Base-by-base conservation (phyloP, 2,329 filamentous ascomycete genomes). In the Neofusicoccum laricinum region DNA sequence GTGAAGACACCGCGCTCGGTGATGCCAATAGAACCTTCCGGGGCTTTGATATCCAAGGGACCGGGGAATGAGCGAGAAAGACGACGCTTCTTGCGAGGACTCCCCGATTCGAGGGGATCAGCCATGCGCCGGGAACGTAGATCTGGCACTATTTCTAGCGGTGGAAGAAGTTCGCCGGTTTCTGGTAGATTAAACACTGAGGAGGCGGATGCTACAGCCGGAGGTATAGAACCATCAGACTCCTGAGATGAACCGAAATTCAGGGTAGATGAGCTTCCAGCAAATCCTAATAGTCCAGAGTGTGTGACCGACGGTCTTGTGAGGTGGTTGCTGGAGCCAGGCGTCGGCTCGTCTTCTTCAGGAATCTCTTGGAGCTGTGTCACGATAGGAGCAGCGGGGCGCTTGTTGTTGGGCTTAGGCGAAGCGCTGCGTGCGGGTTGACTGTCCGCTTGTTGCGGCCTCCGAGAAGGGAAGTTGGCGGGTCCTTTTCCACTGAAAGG, bases 1-100 rank as follows among this genome's bases (percentile, higher is more conserved):
- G 46, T 64, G 38, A 66, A 64, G 3, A 64, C 40, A n/a, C 65
- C 65, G 32, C 65, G 65, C 2, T 49, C 36, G 2, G 53, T 61
- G 41, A 66, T 57, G 7, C 65, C 65, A 14, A 66, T 30, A 5
- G 32, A 21, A n/a, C 58, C 49, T 19, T 21, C 45, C 8, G 53
- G 50, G 7, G 21, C 30, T 15, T 46, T 46, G 38, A 53, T 25
- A 14, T 45, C 36, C 12, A 25, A 25, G 30, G 21, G 12, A 14
- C 11, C 6, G n/a, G 30, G 17, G 45, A 40, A 2, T 32, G 12
- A 11, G 14, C 43, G 11, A n/a, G 36, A 30, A 10, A 55, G 46
- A 15, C 48, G 45, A 25, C 36, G 58, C 32, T 53, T 45, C 50
- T 57, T 58, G 15, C 50, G 62, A 46, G 61, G 61, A 14, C 48